Evolutionary conservation across 2,329 filamentous ascomycete genomes (phyloP).

Genomic region (Colletotrichum sp.): DNA sequence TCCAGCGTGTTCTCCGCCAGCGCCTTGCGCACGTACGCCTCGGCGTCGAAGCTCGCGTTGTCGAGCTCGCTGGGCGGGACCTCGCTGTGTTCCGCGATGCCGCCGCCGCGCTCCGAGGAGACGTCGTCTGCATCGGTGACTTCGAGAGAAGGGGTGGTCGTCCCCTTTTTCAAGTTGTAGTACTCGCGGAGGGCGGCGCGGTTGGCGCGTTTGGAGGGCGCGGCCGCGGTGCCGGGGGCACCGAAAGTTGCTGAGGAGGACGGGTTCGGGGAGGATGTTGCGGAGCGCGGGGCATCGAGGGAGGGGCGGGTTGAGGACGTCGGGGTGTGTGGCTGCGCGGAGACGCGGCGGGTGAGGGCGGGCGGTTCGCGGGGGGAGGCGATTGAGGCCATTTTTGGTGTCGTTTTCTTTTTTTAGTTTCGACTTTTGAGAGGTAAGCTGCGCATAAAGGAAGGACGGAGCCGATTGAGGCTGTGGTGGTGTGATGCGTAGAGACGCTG

Average conservation of each 20-base stretch:
- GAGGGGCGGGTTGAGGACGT: constrained; percentile 79
- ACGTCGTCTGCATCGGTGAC: constrained; percentile 40
- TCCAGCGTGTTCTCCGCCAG: constrained; percentile 68
- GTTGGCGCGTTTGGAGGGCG: constrained; percentile 63
- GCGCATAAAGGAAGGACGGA: background rate
- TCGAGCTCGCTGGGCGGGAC: constrained; percentile 77
- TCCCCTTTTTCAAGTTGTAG: constrained; percentile 77
- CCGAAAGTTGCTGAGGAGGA: constrained; percentile 31
- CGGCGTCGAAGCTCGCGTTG: constrained; percentile 71
- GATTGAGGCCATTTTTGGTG: constrained; percentile 64
- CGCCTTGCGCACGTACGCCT: constrained; percentile 68
- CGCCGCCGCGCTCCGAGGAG: constrained; percentile 30
- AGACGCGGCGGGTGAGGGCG: constrained; percentile 63
- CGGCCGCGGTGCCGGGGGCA: constrained; percentile 25
- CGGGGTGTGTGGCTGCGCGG: constrained; percentile 61
- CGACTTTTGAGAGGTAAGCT: rapidly evolving
- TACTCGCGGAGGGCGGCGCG: constrained; percentile 90
- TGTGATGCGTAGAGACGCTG: background rate
- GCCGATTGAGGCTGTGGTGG: background rate
- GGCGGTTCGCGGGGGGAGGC: constrained; percentile 66
- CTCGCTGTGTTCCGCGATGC: constrained; percentile 47
- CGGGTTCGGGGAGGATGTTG: constrained; percentile 58
- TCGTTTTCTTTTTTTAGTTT: too few species aligned
- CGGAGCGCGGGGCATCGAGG: constrained; percentile 68
- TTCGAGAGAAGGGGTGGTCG: constrained; percentile 40